These are phyloP conservation scores for Aspergillus ruber DNA, from an alignment of 2,329 filamentous ascomycete genomes.

Conservation along the genomic window DNA sequence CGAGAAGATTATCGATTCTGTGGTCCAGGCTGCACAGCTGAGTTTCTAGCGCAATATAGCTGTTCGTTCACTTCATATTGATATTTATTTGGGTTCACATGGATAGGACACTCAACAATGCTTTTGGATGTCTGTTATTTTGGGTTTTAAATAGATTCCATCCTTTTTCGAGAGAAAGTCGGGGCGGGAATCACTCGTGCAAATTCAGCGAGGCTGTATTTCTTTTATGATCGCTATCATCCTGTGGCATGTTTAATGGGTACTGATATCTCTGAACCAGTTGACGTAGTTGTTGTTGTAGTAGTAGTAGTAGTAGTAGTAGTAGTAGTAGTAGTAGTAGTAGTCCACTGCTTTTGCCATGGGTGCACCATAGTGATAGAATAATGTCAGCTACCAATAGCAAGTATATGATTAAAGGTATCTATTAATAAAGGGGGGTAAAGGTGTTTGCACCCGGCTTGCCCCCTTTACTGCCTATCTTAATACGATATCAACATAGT, in stretches of 20 bases:
- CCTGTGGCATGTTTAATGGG: neutral
- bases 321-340: neutral
- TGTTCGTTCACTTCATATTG: constrained; percentile 43
- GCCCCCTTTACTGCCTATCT: too few relatives aligned
- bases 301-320: neutral
- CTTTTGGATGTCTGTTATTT: constrained; percentile 7
- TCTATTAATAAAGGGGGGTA: too few relatives aligned
- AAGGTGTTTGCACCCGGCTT: too few relatives aligned
- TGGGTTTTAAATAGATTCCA: neutral
- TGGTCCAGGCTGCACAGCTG: constrained; percentile 49
- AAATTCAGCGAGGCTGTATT: neutral
- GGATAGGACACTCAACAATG: constrained; percentile 6
- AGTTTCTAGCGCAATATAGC: constrained; percentile 50
- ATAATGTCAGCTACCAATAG: too few relatives aligned
- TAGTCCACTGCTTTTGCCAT: neutral
- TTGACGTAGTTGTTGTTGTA: neutral
- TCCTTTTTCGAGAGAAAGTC: neutral
- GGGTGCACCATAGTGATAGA: too few relatives aligned
- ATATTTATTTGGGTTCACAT: neutral
- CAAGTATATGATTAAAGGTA: too few relatives aligned
- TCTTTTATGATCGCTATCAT: neutral
- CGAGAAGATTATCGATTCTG: constrained; percentile 37
- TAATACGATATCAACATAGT: too few relatives aligned
- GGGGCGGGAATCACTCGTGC: neutral
- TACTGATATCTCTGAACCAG: neutral